Base-by-base conservation (phyloP, 2,329 filamentous ascomycete species). In the Cordyceps tenuipes region DNA sequence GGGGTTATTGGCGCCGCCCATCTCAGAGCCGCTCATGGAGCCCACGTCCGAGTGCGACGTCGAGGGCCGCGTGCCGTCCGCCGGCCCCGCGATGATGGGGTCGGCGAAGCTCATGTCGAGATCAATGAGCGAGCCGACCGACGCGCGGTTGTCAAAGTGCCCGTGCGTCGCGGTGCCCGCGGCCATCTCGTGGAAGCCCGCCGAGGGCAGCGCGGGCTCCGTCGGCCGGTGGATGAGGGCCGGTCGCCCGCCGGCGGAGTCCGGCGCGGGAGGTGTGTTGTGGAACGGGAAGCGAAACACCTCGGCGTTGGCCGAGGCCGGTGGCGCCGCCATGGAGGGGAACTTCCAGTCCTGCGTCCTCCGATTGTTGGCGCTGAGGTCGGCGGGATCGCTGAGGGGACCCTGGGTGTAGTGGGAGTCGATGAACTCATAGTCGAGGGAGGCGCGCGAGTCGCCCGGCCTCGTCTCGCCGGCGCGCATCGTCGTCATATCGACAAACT, bases 401-500 rank as follows among this genome's bases (percentile, higher is more conserved):
- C 81, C 76, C 55, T 78, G 76, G 61, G 75, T 75, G 56, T 77
- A 79, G 60, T 71, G 68, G 0, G 67, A 62, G 41, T 79, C 75
- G n/a, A 75, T 77, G 62, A 75, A 73, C 54, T 77, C 77, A 59
- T 80, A 80, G 49, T 83, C 80, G 61, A 77, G 75, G 0, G 80
- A 79, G 26, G 71, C 69, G 36, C 77, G 75, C 9, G 76, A 74
- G 19, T 77, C 75, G 6, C 71, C 75, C 15, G 79, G 75, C 63
- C 73, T 79, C 63, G 41, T 13, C 29, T 59, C 57, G 7, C 72
- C 75, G n/a, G 79, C 76, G 62, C 73, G 79, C 63, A 87, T 82
- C 5, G 84, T 87, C 58, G 81, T 80, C 76, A 86, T 76, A 64
- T 86, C 83, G 43, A 79, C 79, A 63, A 85, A 86, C 57, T 76